Evolutionary conservation across 148 eudicot genomes (phyloP).

Genomic region (Camellia granthamiana): DNA sequence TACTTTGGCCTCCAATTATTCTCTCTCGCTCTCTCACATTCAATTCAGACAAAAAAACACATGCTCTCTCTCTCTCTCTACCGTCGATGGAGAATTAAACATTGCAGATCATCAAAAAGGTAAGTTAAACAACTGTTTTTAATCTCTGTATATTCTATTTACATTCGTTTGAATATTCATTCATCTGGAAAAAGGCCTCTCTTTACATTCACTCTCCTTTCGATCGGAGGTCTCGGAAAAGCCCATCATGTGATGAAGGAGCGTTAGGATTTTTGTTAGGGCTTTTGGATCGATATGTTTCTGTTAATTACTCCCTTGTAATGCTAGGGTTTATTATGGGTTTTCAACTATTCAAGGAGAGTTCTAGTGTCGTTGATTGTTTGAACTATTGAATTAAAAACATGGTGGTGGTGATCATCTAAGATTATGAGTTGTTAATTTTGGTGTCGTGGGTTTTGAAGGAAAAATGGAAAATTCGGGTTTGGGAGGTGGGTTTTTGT

Average conservation of each 20-base stretch:
- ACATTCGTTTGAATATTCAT: neutral
- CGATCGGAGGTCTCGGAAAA: neutral
- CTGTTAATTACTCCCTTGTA: neutral
- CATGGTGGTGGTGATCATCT: too few relatives aligned
- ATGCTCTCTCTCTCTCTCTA: neutral
- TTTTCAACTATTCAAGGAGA: too few relatives aligned
- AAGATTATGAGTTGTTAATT: neutral
- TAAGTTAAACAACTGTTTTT: neutral
- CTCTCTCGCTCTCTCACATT: neutral
- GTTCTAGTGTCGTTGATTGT: neutral
- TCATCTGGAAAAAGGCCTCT: neutral
- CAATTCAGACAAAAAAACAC: neutral
- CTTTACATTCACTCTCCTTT: neutral
- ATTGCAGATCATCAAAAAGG: neutral
- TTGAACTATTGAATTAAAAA: neutral
- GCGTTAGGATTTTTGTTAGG: neutral
- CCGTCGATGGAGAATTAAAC: neutral
- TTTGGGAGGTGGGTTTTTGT: conserved; percentile 38
- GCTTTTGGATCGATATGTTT: neutral
- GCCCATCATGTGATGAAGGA: neutral
- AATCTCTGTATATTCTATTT: neutral
- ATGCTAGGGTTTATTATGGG: conserved; percentile 9
- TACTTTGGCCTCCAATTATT: too few relatives aligned
- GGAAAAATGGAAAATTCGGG: conserved; percentile 24
- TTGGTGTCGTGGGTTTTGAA: conserved; percentile 8